These are phyloP conservation scores for Auricularia cornea DNA, from an alignment of 768 basidiomycete genomes.

Conservation along the genomic window DNA sequence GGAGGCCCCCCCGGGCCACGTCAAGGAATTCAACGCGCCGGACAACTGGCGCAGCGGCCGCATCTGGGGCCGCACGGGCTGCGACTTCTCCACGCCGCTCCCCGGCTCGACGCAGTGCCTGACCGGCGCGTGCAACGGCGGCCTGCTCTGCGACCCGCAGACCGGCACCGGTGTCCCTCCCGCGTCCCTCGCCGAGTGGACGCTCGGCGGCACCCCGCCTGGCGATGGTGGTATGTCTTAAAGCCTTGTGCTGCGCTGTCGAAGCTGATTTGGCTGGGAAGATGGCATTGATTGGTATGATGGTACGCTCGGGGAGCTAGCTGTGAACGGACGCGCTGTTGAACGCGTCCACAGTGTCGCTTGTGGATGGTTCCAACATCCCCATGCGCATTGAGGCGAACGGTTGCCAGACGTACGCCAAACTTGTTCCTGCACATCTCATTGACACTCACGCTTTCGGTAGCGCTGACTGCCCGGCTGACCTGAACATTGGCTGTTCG, in stretches of 20 bases:
- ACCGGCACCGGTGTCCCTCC: slow-evolving; percentile 13
- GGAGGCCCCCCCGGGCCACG: slow-evolving; percentile 3
- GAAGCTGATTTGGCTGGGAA: background rate
- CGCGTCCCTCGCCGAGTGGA: slow-evolving; percentile 11
- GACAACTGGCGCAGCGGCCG: slow-evolving; percentile 11
- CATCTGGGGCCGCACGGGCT: slow-evolving; percentile 8
- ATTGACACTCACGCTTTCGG: too few relatives aligned
- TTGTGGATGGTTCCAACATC: slow-evolving; percentile 6
- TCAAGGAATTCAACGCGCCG: slow-evolving; percentile 4
- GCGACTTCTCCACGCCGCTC: slow-evolving; percentile 7
- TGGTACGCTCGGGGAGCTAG: background rate
- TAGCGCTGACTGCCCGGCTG: background rate
- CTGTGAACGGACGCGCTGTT: background rate
- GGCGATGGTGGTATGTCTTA: background rate
- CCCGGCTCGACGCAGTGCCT: slow-evolving; percentile 4
- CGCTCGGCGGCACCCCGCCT: slow-evolving; percentile 3
- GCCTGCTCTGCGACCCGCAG: slow-evolving; percentile 4
- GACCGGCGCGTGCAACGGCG: slow-evolving; percentile 10
- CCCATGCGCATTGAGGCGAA: slow-evolving; percentile 3
- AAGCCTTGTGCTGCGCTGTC: background rate
- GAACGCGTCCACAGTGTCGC: background rate
- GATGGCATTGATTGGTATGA: slow-evolving; percentile 1
- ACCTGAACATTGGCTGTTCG: background rate
- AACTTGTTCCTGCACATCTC: too few relatives aligned
- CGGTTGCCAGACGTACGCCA: background rate